phyloP scores from a whole-genome alignment of 441 rosid species.

The Raphanus hybrid region DNA sequence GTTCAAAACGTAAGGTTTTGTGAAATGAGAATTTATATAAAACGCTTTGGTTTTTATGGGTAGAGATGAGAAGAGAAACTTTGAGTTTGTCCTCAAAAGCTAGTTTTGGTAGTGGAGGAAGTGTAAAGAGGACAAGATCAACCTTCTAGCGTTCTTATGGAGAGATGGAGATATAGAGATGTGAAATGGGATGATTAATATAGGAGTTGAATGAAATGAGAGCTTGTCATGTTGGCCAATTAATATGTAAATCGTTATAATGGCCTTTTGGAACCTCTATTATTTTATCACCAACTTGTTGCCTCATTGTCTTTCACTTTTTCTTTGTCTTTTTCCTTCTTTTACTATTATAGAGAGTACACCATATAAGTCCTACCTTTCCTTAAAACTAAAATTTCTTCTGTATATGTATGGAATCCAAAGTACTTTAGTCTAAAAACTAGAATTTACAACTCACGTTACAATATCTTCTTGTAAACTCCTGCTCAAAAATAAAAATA shows the following conservation, averaged over 20 bases:
- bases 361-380: conserved; percentile 21
- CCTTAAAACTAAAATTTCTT: not conserved
- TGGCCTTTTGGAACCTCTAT: conserved; percentile 32
- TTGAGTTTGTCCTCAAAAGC: not conserved
- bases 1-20: not conserved
- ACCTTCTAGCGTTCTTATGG: conserved; percentile 28
- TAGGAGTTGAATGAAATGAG: conserved; percentile 34
- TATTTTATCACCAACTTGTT: conserved; percentile 40
- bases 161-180: conserved; percentile 4
- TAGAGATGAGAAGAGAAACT: conserved; percentile 5
- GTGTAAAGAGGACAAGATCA: conserved; percentile 18
- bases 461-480: not conserved
- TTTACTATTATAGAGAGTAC: conserved; percentile 7
- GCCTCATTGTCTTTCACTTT: conserved; percentile 32
- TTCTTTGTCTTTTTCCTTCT: not conserved
- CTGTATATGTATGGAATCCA: conserved; percentile 34
- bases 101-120: not conserved
- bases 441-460: conserved; percentile 3
- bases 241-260: conserved; percentile 16
- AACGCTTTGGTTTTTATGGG: conserved; percentile 9
- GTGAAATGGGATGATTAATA: conserved; percentile 34
- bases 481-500: not conserved
- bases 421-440: conserved; percentile 18
- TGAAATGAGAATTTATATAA: not conserved
- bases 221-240: conserved; percentile 38